Evolutionary conservation across 2,329 filamentous ascomycete genomes (phyloP), one percentile per base, ranked within the genome.

Genomic region (Fusarium chlamydosporum): DNA sequence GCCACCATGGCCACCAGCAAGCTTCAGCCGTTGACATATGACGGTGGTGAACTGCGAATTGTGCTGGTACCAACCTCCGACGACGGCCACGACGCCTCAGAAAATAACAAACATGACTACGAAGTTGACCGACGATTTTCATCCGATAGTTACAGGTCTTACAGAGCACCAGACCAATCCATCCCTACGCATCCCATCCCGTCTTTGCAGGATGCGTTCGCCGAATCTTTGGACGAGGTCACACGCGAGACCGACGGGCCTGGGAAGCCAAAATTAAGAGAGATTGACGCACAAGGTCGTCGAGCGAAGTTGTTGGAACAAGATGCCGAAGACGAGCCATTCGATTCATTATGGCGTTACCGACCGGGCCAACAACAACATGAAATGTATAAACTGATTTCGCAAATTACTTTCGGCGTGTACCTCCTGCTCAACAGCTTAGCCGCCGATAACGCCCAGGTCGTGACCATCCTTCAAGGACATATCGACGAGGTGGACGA

Each of bases 401-500:
- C 95, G 16, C 95, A 98, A 79, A 94, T 98, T 72, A 91, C 93
- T 2, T 98, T 98, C 78, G 95, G 96, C 20, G 90, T 98, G 37
- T 94, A 97, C 78, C 84, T 98, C 43, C 82, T 98, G 59, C 88
- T 96, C 56, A 90, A 94, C 74, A 89, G 90, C 64, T 88, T 96
- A 77, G 94, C 96, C 54, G 97, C 95, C 79, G 96, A 93, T 71
- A 92, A 97, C 71, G 85, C 89, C 34, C 92, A 97, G 76, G 95
- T 97, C 13, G 90, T 97, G 67, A 89, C 86, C 68, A 98, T 98
- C 54, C 84, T 98, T 57, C 93, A 97, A 76, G 89, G 88, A 15
- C 95, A 98, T 78, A 96, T 98, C 64, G 92, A 97, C 75, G 95
- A 98, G 78, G 88, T 98, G 31, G 96, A 98, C 79, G 90, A 91